Evolutionary conservation across 1,139 yeast species (phyloP), one percentile per base, ranked within the genome.

Genomic region (Lodderomyces theae): DNA sequence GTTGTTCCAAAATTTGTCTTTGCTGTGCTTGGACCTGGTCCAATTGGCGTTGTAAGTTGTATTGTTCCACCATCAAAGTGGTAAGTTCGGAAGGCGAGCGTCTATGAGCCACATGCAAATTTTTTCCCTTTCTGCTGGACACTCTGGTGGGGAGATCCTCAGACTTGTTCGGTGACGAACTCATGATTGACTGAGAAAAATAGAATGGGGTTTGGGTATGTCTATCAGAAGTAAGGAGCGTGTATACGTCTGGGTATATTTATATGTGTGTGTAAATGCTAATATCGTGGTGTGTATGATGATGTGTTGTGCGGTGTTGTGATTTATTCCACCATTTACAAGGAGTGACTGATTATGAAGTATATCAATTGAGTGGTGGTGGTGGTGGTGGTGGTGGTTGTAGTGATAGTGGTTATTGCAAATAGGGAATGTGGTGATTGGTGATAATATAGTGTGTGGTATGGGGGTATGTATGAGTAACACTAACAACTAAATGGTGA

Each of bases 11-110:
- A 45, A 89, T 77, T 56, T 87, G 96, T 60, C 88, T 92, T 58
- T 86, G 96, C 59, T 90, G 96, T 13, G 86, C 90, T 59, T 89
- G 96, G 3, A 87, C 95, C 51, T 82, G 76, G 55, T 90, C 97
- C 65, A 89, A 73, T 60, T 90, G 97, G 53, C 94, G 88, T 61
- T 90, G 97, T 45, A 92, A 74, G 49, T 92, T 89, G 62, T 90
- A 80, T 59, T 89, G 97, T 61, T 89, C 96, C 53, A 86, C 82
- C 96, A 92, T 90, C 49, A 92, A 71, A 44, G 86, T 86, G n/a
- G 97, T 90, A 60, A 92, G 74, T 61, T 92, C 98, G 51, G 92
- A 82, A 18, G 97, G 97, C 4, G 97, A 86, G 47, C 96, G 77
- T 56, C 97, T 77, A 58, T 90, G 97, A 19, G 97, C 97, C 51